Base-by-base conservation (phyloP, 768 basidiomycete genomes). In the Tylopilus cervinicoccineus region DNA sequence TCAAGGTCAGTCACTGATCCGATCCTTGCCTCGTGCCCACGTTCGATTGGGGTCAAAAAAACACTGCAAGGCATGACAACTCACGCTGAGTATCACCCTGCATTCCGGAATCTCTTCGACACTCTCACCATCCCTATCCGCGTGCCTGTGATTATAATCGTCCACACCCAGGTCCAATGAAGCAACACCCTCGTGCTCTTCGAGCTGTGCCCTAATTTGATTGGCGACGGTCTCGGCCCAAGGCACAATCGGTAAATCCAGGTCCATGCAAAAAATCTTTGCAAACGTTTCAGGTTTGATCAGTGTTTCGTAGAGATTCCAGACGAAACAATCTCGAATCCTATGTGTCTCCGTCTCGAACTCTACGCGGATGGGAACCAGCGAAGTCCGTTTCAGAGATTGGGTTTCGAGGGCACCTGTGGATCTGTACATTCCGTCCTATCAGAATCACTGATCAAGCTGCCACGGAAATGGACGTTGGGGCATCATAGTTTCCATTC, bases 321-420 rank as follows among this genome's bases (percentile, higher is more conserved):
- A 99, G 11, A 91, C 80, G 66, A 99, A 98, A 60, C 86, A 87
- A 62, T 99, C 96, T 34, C 94, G 85, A 64, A 99, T 81, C 59
- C 94, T 76, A 61, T 90, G 89, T 0, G 87, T 87, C 11, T 92
- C 90, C 11, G 88, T 92, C 63, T 97, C 94, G 59, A 99, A 83
- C 58, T 98, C 94, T 44, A 99, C 88, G 38, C 91, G 89, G 49
- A 99, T 91, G 4, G 96, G 96, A 12, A 98, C 82, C 28, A 95
- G 81, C 5, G 76, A 63, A 3, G 76, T 73, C 1, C 66, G 66
- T 51, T 69, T 68, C 38, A 73, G 62, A 3, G 89, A 87, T 58
- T 88, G 81, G 16, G 64, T 63, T 42, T 85, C 79, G 27, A 95
- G 66, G 12, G 74, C 69, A 27, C 91, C 85, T 38, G 77, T 75